These are phyloP conservation scores for Setaria italica DNA, from an alignment of 202 grass and related monocot species.

Conservation along the genomic window DNA sequence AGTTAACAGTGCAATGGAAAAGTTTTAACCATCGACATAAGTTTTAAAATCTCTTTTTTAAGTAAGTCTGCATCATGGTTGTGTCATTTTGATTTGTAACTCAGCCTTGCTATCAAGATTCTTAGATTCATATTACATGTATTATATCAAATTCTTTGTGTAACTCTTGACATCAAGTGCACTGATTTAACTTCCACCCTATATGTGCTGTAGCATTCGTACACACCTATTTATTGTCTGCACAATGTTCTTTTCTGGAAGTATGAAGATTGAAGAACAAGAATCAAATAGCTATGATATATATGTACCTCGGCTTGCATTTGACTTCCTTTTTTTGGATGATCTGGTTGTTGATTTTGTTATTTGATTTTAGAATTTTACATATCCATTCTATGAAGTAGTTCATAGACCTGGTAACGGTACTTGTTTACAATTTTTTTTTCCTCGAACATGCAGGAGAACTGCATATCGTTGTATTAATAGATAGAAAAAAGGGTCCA, in stretches of 20 bases:
- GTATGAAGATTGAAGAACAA: background rate
- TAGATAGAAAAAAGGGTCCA: too few species aligned
- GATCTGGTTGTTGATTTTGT: background rate
- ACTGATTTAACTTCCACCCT: background rate
- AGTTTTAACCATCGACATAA: background rate
- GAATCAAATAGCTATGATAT: background rate
- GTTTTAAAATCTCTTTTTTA: background rate
- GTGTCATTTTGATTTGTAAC: slow-evolving; percentile 15
- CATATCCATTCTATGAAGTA: background rate
- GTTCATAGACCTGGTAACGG: background rate
- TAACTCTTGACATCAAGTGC: slow-evolving; percentile 15
- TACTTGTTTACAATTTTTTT: background rate
- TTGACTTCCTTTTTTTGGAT: background rate
- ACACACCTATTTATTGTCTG: background rate
- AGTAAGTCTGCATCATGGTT: background rate
- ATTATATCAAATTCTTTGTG: slow-evolving; percentile 23
- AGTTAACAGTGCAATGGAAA: slow-evolving; percentile 2
- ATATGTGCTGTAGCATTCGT: background rate
- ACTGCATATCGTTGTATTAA: too few species aligned
- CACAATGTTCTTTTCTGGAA: background rate
- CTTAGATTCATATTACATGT: background rate
- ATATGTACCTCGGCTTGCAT: background rate
- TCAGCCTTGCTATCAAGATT: background rate
- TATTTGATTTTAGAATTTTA: background rate
- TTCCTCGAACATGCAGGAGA: too few species aligned